A percentile compares a stretch with the other conserved stretches of the same genome.
phyloP scores from a whole-genome alignment of 495 filamentous ascomycete species.

The Venustampulla echinocandica region DNA sequence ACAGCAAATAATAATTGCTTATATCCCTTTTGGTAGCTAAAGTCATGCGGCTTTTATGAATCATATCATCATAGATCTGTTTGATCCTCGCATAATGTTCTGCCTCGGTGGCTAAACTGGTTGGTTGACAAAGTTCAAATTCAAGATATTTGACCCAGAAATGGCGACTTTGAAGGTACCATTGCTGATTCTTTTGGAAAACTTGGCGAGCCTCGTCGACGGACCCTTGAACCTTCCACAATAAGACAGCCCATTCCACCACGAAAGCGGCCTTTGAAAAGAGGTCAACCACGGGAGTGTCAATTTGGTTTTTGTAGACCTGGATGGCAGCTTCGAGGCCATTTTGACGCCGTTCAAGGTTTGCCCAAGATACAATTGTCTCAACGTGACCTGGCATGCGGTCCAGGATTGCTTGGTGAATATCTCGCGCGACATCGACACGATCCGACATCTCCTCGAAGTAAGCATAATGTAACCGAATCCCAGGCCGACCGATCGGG shows the following conservation, averaged over 20 bases:
- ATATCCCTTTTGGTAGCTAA: conserved; percentile 64
- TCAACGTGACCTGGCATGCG: conserved; percentile 67
- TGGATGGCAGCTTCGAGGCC: conserved; percentile 83
- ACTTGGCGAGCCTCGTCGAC: conserved; percentile 78
- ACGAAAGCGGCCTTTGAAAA: conserved; percentile 81
- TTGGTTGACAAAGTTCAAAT: conserved; percentile 87
- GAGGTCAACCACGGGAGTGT: conserved; percentile 60
- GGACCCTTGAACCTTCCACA: conserved; percentile 87
- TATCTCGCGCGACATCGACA: conserved; percentile 68
- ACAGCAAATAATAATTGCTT: conserved; percentile 70
- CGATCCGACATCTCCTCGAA: conserved; percentile 83
- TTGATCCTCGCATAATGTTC: conserved; percentile 67
- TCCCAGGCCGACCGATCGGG: conserved; percentile 69
- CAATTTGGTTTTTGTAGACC: conserved; percentile 72
- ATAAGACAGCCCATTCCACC: conserved; percentile 77
- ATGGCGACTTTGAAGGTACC: conserved; percentile 75
- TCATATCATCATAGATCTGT: conserved; percentile 69
- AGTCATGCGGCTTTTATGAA: conserved; percentile 63
- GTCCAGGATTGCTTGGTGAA: conserved; percentile 70
- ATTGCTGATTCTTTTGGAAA: conserved; percentile 73
- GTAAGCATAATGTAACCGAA: conserved; percentile 84
- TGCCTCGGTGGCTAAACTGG: conserved; percentile 52
- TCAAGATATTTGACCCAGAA: conserved; percentile 89
- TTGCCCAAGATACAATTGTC: conserved; percentile 81
- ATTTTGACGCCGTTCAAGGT: conserved; percentile 72